Percentiles rank a stretch among this genome's conserved stretches.
Evolutionary conservation across 352 stramenopile genomes (phyloP).

Genomic region (Globisporangium middletonii): DNA sequence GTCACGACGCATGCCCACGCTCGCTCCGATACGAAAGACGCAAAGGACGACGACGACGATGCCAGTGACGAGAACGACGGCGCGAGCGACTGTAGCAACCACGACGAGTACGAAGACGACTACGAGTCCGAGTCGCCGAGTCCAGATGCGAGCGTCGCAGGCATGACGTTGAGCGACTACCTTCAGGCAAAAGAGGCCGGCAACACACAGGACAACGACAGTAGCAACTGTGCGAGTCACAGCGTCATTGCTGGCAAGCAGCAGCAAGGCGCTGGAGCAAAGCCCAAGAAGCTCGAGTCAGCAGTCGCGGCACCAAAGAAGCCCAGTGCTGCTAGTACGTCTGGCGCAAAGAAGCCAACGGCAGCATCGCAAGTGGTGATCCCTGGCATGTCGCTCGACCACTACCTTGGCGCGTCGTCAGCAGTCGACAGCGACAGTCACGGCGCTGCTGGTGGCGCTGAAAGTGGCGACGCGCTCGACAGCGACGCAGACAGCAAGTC

Average conservation of each 20-base stretch:
- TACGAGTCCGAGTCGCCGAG: slow-evolving; percentile 33
- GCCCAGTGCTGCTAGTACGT: slow-evolving; percentile 3
- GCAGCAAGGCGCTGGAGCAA: background rate
- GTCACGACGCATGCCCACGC: no score
- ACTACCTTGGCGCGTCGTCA: slow-evolving; percentile 41
- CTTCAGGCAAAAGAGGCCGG: slow-evolving; percentile 24
- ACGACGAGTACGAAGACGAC: slow-evolving; percentile 32
- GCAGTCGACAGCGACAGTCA: no score
- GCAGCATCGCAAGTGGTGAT: slow-evolving; percentile 17
- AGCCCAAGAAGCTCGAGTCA: slow-evolving; percentile 7
- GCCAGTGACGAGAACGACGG: background rate
- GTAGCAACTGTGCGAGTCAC: background rate
- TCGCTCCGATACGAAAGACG: background rate
- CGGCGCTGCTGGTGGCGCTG: slow-evolving; percentile 1
- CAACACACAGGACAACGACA: slow-evolving; percentile 4
- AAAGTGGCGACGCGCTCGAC: slow-evolving; percentile 8
- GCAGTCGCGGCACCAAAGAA: slow-evolving; percentile 12
- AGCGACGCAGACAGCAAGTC: slow-evolving; percentile 23
- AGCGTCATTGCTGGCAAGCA: background rate
- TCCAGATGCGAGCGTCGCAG: slow-evolving; percentile 25
- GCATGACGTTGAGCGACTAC: slow-evolving; percentile 55
- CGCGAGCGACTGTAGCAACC: slow-evolving; percentile 3
- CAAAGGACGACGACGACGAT: slow-evolving; percentile 1
- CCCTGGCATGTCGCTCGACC: slow-evolving; percentile 57
- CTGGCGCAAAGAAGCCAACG: slow-evolving; percentile 15